Evolutionary conservation across 2,329 filamentous ascomycete genomes (phyloP).

Genomic region (Zalaria obscura): DNA sequence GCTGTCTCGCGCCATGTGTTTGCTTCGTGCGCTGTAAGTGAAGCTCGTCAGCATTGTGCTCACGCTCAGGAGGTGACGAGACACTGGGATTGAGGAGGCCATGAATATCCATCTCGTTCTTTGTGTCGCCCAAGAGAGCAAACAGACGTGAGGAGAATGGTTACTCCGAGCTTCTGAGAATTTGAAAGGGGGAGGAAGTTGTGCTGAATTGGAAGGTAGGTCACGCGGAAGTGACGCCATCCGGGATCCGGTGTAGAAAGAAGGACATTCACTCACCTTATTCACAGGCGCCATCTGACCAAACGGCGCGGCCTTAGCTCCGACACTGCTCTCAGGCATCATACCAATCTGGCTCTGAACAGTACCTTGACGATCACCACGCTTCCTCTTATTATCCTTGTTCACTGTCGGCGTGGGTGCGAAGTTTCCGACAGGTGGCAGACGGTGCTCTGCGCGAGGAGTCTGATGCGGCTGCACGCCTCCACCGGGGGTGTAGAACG

Average conservation of each 20-base stretch:
- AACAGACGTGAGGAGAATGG: no score
- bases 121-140: no score
- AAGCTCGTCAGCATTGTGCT: neutral
- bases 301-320: neutral
- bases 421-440: conserved; percentile 92
- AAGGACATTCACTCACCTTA: no score
- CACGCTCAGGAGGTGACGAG: no score
- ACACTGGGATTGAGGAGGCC: no score
- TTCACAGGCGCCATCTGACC: no score
- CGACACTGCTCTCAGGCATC: conserved; percentile 2
- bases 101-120: no score
- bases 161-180: no score
- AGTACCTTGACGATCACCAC: conserved; percentile 6
- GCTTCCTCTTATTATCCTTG: conserved; percentile 60
- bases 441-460: conserved; percentile 32
- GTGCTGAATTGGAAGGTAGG: no score
- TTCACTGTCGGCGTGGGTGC: conserved; percentile 68
- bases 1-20: conserved; percentile 48
- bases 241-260: no score
- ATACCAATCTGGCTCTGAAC: conserved; percentile 1
- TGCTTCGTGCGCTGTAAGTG: conserved; percentile 55
- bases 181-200: no score
- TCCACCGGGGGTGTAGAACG: conserved; percentile 26
- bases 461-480: conserved; percentile 31
- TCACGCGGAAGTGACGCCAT: no score